phyloP scores from a whole-genome alignment of 495 filamentous ascomycete genomes.

The Chaetomium cochliodes region DNA sequence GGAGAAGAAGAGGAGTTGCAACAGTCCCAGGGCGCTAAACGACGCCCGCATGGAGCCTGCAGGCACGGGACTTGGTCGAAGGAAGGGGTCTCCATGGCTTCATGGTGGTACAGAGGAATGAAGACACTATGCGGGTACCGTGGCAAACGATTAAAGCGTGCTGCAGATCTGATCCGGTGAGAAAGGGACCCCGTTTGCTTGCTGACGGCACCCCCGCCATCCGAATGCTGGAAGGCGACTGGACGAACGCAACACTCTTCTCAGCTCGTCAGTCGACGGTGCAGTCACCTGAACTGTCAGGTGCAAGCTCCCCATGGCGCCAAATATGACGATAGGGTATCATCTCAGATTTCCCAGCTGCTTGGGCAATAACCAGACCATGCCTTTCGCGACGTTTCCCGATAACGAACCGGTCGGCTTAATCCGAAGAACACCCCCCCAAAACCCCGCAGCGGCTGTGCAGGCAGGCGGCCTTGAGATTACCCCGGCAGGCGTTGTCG shows the following conservation, averaged over 20 bases:
- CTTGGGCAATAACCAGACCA: not conserved
- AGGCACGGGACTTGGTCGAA: too few species aligned
- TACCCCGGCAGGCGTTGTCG: slow-evolving; percentile 6
- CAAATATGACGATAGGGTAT: slow-evolving; percentile 5
- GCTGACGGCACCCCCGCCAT: not conserved
- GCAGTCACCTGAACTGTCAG: slow-evolving; percentile 17
- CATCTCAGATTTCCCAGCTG: slow-evolving; percentile 12
- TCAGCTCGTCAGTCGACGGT: not conserved
- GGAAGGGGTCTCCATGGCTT: too few species aligned
- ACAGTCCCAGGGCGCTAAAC: not conserved
- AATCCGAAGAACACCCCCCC: slow-evolving; percentile 16
- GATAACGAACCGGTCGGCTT: slow-evolving; percentile 5
- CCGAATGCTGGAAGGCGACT: not conserved
- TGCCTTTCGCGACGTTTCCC: not conserved
- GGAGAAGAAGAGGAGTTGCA: not conserved
- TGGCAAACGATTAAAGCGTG: not conserved
- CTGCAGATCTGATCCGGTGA: not conserved
- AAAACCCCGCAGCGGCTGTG: slow-evolving; percentile 13
- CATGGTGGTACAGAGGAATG: too few species aligned
- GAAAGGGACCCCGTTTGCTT: not conserved
- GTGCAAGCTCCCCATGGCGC: not conserved
- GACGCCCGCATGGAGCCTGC: not conserved
- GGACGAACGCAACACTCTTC: too few species aligned
- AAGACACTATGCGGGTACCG: too few species aligned
- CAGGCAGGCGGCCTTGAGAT: slow-evolving; percentile 5